phyloP scores from a whole-genome alignment of 371 early-diverging fungal genomes.

The Funneliformis caledonium region DNA sequence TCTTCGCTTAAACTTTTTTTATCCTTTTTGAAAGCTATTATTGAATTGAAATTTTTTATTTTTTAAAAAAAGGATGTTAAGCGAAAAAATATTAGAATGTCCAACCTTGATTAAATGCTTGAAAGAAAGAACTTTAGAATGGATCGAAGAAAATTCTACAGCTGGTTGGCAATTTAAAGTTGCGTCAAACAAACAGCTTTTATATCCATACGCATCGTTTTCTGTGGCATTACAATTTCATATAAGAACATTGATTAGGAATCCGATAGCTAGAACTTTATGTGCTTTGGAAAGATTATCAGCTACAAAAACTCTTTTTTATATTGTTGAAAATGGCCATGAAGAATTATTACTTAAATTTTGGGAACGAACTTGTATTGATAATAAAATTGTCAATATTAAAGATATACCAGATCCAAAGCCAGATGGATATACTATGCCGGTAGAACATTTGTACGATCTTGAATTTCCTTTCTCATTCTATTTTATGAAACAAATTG shows the following conservation, averaged over 20 bases:
- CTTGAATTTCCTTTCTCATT: constrained; percentile 39
- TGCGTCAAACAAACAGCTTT: constrained; percentile 32
- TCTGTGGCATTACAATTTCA: constrained; percentile 26
- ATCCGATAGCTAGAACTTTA: constrained; percentile 34
- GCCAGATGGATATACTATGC: constrained; percentile 29
- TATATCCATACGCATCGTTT: constrained; percentile 35
- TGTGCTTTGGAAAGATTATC: constrained; percentile 30
- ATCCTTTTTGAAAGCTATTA: too few relatives aligned
- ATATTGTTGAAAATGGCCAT: not conserved
- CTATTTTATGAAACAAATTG: constrained; percentile 37
- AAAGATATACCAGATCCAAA: constrained; percentile 8
- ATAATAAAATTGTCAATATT: constrained; percentile 25
- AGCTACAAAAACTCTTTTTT: constrained; percentile 8
- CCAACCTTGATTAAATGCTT: constrained; percentile 9
- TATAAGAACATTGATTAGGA: constrained; percentile 29
- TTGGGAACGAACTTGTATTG: constrained; percentile 11
- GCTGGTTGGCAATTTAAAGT: constrained; percentile 32
- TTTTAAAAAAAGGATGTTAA: not conserved
- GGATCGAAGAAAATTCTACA: constrained; percentile 7
- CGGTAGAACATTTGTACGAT: not conserved
- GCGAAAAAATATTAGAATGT: constrained; percentile 4
- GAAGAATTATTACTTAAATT: not conserved
- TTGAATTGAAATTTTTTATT: not conserved
- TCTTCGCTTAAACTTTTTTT: not conserved
- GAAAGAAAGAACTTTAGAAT: constrained; percentile 6